Evolutionary conservation across 495 filamentous ascomycete species (phyloP), one percentile per base, ranked within the genome.

Genomic region (Lasiosphaeria hispida): DNA sequence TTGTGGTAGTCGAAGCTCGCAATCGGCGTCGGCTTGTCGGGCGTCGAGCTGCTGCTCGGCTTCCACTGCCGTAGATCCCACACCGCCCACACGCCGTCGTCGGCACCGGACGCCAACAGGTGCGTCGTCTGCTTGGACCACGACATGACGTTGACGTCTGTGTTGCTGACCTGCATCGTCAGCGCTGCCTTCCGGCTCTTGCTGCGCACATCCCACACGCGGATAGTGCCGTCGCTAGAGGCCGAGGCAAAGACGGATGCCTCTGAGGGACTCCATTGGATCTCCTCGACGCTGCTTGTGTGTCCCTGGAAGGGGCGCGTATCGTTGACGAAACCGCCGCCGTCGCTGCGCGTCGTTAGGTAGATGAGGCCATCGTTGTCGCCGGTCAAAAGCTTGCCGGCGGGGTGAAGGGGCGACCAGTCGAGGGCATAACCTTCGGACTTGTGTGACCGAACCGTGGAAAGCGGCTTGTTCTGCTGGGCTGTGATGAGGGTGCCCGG

Each of bases 31-130:
- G 89, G 83, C 58, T 78, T 80, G 44, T 70, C 62, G 13, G 68
- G 58, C 33, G 67, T 67, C 19, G 69, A 68, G 0, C 78, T 65
- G n/a, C 48, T 56, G 61, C 76, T 80, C 1, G 89, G 86, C 74
- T 96, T 96, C 88, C 94, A 97, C 63, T 93, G 88, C 56, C 94
- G 83, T 63, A 98, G 73, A 72, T 98, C 94, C 94, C 94, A 98
- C 10, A 97, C 92, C 0, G 84, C 91, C 91, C 92, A 97, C 34
- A 87, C 85, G 6, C 94, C 94, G 67, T 97, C 92, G 64, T 98
- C 94, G 33, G 90, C 91, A 19, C 94, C 94, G 3, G 92, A 92
- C 0, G 94, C 92, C 10, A 98, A 84, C 6, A 98, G 83, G 69
- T 97, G 89, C 15, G 85, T 83, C 1, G 91, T 95, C 68, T 90